A percentile compares a stretch with the other conserved stretches of the same genome.
Evolutionary conservation across 352 stramenopile genomes (phyloP).

Genomic region (Globisporangium middletonii): DNA sequence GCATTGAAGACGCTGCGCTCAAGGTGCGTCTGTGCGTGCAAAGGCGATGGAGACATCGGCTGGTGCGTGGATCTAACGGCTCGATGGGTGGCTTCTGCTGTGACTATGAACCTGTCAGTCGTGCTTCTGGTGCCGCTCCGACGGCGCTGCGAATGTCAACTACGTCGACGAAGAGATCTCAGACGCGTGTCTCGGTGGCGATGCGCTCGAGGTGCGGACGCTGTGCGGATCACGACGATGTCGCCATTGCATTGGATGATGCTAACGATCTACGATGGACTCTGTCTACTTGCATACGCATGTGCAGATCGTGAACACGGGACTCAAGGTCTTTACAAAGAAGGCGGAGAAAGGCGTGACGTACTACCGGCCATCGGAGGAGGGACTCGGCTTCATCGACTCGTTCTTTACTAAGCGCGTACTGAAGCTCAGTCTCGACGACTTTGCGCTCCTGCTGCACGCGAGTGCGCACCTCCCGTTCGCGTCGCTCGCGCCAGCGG

Average conservation of each 20-base stretch:
- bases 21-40: constrained; percentile 26
- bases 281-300: neutral
- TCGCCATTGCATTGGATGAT: neutral
- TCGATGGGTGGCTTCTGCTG: neutral
- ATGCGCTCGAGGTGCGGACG: constrained; percentile 49
- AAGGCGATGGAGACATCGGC: neutral
- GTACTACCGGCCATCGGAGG: constrained; percentile 84
- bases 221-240: neutral
- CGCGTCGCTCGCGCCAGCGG: constrained; percentile 26
- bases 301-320: constrained; percentile 89
- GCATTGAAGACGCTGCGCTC: constrained; percentile 36
- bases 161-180: constrained; percentile 74
- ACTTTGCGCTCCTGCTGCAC: constrained; percentile 48
- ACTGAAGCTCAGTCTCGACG: constrained; percentile 27
- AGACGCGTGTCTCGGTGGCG: constrained; percentile 50
- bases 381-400: constrained; percentile 83
- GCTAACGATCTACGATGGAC: neutral
- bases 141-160: constrained; percentile 68
- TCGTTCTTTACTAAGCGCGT: constrained; percentile 83
- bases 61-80: neutral
- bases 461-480: constrained; percentile 55
- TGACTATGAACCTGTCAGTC: constrained; percentile 11
- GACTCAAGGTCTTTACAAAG: constrained; percentile 88
- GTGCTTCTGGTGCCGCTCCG: constrained; percentile 71
- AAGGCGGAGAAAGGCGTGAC: constrained; percentile 52